Conservation (phyloP, 2,329 filamentous ascomycete species). For the Cladophialophora carrionii region DNA sequence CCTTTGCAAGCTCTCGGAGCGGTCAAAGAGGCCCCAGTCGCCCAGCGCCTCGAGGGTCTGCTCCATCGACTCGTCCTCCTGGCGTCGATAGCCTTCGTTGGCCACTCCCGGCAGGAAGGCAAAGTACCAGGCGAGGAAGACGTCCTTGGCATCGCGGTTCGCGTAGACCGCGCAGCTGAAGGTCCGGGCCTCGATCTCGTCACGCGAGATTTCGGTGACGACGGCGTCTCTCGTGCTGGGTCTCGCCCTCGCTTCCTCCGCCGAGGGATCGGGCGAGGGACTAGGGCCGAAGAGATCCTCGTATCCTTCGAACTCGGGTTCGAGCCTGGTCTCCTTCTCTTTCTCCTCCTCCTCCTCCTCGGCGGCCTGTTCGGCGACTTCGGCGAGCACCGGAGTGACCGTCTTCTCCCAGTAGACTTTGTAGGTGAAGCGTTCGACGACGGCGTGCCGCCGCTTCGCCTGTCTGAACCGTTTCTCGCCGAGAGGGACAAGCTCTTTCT, state of each 20-base stretch:
- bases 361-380: slow-evolving; percentile 1
- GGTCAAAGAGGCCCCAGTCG: slow-evolving; percentile 22
- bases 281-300: slow-evolving; percentile 6
- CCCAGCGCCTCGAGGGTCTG: slow-evolving; percentile 22
- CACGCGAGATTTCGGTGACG: slow-evolving; percentile 13
- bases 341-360: background rate
- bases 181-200: slow-evolving; percentile 18
- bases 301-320: slow-evolving; percentile 22
- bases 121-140: slow-evolving; percentile 34
- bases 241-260: background rate
- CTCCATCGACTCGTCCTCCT: slow-evolving; percentile 33
- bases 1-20: slow-evolving; percentile 27
- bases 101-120: slow-evolving; percentile 28
- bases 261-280: slow-evolving; percentile 2
- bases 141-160: slow-evolving; percentile 34
- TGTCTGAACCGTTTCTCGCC: slow-evolving; percentile 24
- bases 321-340: background rate
- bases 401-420: slow-evolving; percentile 35
- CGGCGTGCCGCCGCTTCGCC: slow-evolving; percentile 22
- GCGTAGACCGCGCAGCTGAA: slow-evolving; percentile 32
- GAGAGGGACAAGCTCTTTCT: slow-evolving; percentile 27
- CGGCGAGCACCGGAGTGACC: slow-evolving; percentile 10
- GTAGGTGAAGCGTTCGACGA: slow-evolving; percentile 17
- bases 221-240: background rate
- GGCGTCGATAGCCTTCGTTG: slow-evolving; percentile 31